Conservation (phyloP, 202 grass and related monocot genomes). For the Carex sylvatica region DNA sequence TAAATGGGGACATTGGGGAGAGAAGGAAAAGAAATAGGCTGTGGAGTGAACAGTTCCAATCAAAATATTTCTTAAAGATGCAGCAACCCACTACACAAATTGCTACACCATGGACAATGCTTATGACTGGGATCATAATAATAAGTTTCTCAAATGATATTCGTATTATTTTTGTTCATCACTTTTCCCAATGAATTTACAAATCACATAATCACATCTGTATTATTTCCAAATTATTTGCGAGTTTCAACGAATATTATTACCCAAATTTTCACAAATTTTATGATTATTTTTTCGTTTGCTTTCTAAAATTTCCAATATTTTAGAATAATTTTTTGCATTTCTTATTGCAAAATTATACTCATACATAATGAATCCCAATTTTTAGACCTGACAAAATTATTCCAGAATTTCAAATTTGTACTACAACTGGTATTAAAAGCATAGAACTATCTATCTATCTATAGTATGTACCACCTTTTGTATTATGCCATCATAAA, state of each 20-base stretch:
- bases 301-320: not conserved
- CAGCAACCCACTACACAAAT: not conserved
- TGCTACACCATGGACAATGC: not conserved
- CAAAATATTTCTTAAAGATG: not conserved
- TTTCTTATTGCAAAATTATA: not conserved
- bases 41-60: not conserved
- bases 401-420: not conserved
- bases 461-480: slow-evolving; percentile 6
- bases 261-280: not conserved
- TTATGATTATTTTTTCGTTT: not conserved
- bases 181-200: not conserved
- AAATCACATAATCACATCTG: not conserved
- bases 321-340: not conserved
- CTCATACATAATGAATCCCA: not conserved
- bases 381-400: not conserved
- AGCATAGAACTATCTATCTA: not conserved
- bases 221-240: not conserved
- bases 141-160: not conserved
- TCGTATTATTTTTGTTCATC: not conserved
- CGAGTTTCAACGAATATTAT: not conserved
- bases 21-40: not conserved
- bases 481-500: slow-evolving; percentile 4
- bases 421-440: not conserved
- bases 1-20: not conserved
- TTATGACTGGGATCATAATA: not conserved